These are phyloP conservation scores for Pyrenochaeta sp. DNA, from an alignment of 2,329 filamentous ascomycete genomes.

Conservation along the genomic window DNA sequence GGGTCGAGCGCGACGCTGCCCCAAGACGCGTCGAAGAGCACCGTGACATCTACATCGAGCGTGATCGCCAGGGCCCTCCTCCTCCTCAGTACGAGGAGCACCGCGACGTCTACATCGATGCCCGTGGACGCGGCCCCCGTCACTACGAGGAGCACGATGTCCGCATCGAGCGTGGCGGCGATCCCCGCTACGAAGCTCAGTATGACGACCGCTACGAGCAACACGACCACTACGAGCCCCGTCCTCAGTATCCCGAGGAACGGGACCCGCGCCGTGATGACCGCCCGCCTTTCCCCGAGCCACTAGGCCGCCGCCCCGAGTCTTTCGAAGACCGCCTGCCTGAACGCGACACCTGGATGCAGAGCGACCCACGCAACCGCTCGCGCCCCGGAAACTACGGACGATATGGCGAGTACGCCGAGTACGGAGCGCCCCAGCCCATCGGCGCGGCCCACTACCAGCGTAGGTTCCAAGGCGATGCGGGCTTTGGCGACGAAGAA, in stretches of 20 bases:
- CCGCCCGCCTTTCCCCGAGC: slow-evolving; percentile 23
- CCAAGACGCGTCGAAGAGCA: slow-evolving; percentile 37
- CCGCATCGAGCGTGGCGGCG: slow-evolving; percentile 29
- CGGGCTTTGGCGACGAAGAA: slow-evolving; percentile 47
- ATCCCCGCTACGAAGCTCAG: slow-evolving; percentile 27
- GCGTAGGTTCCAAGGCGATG: slow-evolving; percentile 44
- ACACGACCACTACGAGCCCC: slow-evolving; percentile 22
- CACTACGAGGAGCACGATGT: slow-evolving; percentile 37
- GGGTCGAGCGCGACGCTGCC: slow-evolving; percentile 34
- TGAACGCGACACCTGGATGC: slow-evolving; percentile 45
- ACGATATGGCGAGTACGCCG: slow-evolving; percentile 35
- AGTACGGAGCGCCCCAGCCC: slow-evolving; percentile 42
- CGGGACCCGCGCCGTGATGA: slow-evolving; percentile 12
- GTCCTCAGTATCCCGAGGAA: slow-evolving; percentile 25
- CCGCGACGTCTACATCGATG: slow-evolving; percentile 37
- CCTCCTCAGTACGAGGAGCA: slow-evolving; percentile 27
- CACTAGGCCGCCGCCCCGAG: slow-evolving; percentile 41
- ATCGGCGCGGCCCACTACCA: slow-evolving; percentile 37
- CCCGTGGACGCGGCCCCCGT: slow-evolving; percentile 24
- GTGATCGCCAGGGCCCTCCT: slow-evolving; percentile 34
- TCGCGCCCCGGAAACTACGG: slow-evolving; percentile 20
- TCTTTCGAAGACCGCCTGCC: slow-evolving; percentile 47
- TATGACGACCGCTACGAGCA: slow-evolving; percentile 32
- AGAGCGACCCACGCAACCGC: slow-evolving; percentile 27
- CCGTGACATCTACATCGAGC: slow-evolving; percentile 40